Conservation (phyloP, 2,329 filamentous ascomycete species). For the Exserohilum rostratum region DNA sequence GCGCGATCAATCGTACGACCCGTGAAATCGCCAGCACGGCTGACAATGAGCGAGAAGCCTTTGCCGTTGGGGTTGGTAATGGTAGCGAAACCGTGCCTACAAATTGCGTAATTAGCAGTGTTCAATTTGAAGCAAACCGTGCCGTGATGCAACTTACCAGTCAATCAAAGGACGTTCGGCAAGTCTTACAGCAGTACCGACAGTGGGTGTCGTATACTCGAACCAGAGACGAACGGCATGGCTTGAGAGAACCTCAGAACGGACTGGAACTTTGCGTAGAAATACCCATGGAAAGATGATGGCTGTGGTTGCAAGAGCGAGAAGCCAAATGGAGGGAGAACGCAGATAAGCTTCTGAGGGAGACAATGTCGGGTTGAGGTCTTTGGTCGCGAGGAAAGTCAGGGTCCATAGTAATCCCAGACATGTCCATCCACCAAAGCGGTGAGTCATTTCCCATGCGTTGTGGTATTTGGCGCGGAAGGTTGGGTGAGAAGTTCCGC, state of each 20-base stretch:
- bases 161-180: slow-evolving; percentile 41
- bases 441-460: slow-evolving; percentile 44
- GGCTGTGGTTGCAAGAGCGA: slow-evolving; percentile 68
- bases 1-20: slow-evolving; percentile 40
- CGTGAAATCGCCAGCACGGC: slow-evolving; percentile 49
- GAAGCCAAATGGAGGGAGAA: slow-evolving; percentile 66
- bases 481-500: slow-evolving; percentile 36
- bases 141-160: slow-evolving; percentile 16
- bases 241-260: slow-evolving; percentile 70
- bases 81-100: slow-evolving; percentile 46
- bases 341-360: slow-evolving; percentile 30
- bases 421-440: slow-evolving; percentile 47
- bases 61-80: slow-evolving; percentile 43
- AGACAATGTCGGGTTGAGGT: slow-evolving; percentile 24
- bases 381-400: slow-evolving; percentile 33
- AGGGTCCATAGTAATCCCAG: slow-evolving; percentile 44
- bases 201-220: slow-evolving; percentile 42
- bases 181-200: slow-evolving; percentile 41
- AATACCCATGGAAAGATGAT: slow-evolving; percentile 77
- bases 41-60: slow-evolving; percentile 46
- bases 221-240: slow-evolving; percentile 74
- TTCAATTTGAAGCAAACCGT: background rate
- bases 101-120: background rate
- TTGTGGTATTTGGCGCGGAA: slow-evolving; percentile 43
- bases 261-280: slow-evolving; percentile 71